Evolutionary conservation across 441 rosid genomes (phyloP).

Genomic region (Adansonia gregorii): DNA sequence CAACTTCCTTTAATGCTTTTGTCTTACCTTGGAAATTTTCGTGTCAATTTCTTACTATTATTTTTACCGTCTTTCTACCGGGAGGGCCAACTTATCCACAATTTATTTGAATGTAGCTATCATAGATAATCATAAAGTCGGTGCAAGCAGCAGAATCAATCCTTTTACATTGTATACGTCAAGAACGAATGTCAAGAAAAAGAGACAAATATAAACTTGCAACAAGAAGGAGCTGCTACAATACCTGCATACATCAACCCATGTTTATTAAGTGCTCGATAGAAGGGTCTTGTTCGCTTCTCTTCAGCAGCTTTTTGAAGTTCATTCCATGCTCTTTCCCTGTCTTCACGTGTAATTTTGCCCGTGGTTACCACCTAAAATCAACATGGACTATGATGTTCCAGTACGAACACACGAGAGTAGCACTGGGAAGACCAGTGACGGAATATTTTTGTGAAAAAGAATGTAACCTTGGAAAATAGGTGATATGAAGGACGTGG

Average conservation of each 20-base stretch:
- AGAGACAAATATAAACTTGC: not conserved
- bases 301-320: conserved; percentile 69
- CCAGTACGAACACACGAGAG: not conserved
- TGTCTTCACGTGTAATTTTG: conserved; percentile 64
- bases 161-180: not conserved
- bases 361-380: conserved; percentile 74
- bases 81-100: not conserved
- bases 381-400: not conserved
- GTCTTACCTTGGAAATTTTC: not conserved
- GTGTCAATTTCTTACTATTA: not conserved
- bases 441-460: conserved; percentile 18
- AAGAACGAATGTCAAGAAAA: not conserved
- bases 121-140: not conserved
- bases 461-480: conserved; percentile 67
- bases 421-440: conserved; percentile 17
- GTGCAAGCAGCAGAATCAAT: conserved; percentile 4
- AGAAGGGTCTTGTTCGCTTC: conserved; percentile 72
- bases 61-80: not conserved
- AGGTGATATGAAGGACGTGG: conserved; percentile 86
- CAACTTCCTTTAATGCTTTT: not conserved
- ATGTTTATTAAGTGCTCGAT: conserved; percentile 64
- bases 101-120: not conserved
- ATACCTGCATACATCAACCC: conserved; percentile 97
- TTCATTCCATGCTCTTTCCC: conserved; percentile 74
- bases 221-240: conserved; percentile 17